Evolutionary conservation across 2,329 filamentous ascomycete genomes (phyloP).

Genomic region (Exophiala sp.): DNA sequence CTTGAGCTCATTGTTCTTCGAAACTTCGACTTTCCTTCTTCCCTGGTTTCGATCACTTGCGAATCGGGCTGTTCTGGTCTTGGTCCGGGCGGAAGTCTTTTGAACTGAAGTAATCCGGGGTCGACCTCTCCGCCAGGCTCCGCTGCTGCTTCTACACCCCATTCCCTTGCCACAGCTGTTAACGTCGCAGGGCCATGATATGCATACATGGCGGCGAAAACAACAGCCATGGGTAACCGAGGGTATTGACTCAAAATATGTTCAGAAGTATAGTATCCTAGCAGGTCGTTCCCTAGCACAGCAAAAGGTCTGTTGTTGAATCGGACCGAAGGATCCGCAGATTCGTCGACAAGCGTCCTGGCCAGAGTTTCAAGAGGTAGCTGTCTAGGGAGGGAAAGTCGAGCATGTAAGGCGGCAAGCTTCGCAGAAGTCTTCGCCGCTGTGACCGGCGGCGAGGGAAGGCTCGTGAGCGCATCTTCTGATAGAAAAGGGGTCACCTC

Average conservation of each 20-base stretch:
- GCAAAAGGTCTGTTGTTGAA: constrained; percentile 90
- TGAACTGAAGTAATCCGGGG: constrained; percentile 81
- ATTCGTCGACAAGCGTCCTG: constrained; percentile 77
- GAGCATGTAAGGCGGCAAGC: constrained; percentile 86
- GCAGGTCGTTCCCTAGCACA: constrained; percentile 74
- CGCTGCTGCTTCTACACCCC: constrained; percentile 87
- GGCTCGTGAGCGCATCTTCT: constrained; percentile 39
- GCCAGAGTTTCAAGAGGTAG: constrained; percentile 84
- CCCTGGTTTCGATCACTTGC: constrained; percentile 15
- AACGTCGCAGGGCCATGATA: constrained; percentile 76
- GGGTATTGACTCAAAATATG: constrained; percentile 85
- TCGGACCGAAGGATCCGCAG: constrained; percentile 71
- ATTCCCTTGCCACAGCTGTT: constrained; percentile 70
- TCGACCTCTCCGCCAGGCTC: constrained; percentile 89
- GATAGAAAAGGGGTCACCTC: constrained; percentile 32
- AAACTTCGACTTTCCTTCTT: constrained; percentile 37
- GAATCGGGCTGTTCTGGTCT: constrained; percentile 44
- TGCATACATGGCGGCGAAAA: constrained; percentile 81
- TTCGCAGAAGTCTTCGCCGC: constrained; percentile 73
- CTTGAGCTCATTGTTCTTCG: constrained; percentile 71
- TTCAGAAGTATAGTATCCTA: constrained; percentile 87
- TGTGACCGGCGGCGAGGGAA: constrained; percentile 69
- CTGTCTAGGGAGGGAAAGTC: constrained; percentile 75
- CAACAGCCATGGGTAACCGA: constrained; percentile 80
- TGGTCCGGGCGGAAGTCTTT: constrained; percentile 45